phyloP scores from a whole-genome alignment of 306 rosid species.

The Cicer chorassanicum region DNA sequence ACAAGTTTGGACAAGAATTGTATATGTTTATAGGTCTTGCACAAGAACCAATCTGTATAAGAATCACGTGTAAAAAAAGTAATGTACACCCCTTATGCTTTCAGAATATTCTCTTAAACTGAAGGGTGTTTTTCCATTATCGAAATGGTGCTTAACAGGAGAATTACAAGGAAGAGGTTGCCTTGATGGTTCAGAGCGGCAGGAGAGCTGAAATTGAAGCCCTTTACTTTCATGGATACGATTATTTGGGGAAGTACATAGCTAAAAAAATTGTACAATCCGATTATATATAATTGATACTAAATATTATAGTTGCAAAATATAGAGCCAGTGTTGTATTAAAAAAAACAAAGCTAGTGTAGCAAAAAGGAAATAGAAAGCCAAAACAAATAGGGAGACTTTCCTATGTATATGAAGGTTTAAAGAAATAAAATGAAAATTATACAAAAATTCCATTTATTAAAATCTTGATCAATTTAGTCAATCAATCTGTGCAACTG shows the following conservation, averaged over 20 bases:
- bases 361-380: not conserved
- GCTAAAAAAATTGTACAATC: constrained; percentile 83
- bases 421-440: too few relatives aligned
- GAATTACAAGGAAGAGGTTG: constrained; percentile 72
- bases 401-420: not conserved
- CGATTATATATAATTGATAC: constrained; percentile 55
- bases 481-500: too few relatives aligned
- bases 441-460: too few relatives aligned
- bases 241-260: constrained; percentile 75
- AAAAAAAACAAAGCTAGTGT: too few relatives aligned
- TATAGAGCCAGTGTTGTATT: not conserved
- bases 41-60: not conserved
- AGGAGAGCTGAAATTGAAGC: constrained; percentile 89
- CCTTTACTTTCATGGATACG: constrained; percentile 73
- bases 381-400: constrained; percentile 6
- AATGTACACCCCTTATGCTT: constrained; percentile 27
- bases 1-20: constrained; percentile 10
- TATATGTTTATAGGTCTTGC: not conserved
- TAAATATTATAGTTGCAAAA: not conserved
- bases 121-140: not conserved
- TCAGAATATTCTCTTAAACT: not conserved
- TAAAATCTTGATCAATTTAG: too few relatives aligned
- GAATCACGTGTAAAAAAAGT: not conserved
- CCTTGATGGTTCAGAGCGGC: constrained; percentile 69
- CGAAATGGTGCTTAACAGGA: constrained; percentile 59